Evolutionary conservation across 2,329 filamentous ascomycete genomes (phyloP).

Genomic region (Talaromyces sp.): DNA sequence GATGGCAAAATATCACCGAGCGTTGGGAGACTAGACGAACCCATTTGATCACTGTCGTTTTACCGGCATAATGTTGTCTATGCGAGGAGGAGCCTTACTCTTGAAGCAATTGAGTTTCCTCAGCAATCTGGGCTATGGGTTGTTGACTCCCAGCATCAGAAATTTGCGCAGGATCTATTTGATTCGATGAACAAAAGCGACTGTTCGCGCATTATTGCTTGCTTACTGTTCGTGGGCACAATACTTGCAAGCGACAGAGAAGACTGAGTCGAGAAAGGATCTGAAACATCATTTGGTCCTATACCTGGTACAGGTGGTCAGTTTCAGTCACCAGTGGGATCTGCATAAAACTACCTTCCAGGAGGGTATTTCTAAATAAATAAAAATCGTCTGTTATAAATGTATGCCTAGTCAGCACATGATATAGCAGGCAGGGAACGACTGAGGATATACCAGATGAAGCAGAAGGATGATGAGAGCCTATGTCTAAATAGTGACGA

Average conservation of each 20-base stretch:
- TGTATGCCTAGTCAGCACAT: no score
- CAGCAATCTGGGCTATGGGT: not conserved
- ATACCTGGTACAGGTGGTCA: not conserved
- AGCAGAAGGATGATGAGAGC: not conserved
- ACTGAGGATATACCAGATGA: no score
- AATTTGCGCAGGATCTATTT: not conserved
- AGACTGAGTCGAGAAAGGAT: not conserved
- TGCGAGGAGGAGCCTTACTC: not conserved
- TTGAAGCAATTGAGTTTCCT: not conserved
- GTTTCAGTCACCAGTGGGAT: not conserved
- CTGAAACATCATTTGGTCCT: not conserved
- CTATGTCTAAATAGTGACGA: not conserved
- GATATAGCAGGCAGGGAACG: no score
- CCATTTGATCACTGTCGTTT: not conserved
- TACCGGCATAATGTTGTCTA: not conserved
- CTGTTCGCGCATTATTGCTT: not conserved
- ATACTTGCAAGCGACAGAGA: not conserved
- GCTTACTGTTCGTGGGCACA: not conserved
- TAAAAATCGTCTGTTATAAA: no score
- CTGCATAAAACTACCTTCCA: not conserved
- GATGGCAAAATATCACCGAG: no score
- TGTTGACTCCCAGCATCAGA: not conserved
- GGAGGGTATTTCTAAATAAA: not conserved
- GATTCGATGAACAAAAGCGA: not conserved
- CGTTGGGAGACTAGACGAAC: not conserved